A percentile compares a stretch with the other conserved stretches of the same genome.
Evolutionary conservation across 1,284 basidiomycete species (phyloP).

Genomic region (Leccinum fuscescens): DNA sequence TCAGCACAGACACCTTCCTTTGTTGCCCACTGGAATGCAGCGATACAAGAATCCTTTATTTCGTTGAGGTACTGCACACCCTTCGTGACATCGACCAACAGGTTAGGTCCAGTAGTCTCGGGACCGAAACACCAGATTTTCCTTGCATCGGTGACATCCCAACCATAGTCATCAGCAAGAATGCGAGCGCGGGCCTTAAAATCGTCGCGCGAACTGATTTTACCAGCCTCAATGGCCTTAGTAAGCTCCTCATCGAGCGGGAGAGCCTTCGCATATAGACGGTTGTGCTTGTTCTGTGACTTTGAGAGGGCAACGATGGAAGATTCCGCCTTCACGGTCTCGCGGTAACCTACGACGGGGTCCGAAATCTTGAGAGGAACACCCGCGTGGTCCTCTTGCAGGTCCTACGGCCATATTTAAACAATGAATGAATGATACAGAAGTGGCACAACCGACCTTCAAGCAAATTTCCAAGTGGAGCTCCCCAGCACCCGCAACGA

Average conservation of each 20-base stretch:
- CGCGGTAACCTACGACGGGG: constrained; percentile 97
- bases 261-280: constrained; percentile 91
- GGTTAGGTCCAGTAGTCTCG: constrained; percentile 95
- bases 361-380: constrained; percentile 99
- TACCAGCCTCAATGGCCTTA: constrained; percentile 88
- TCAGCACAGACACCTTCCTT: constrained; percentile 97
- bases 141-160: constrained; percentile 99
- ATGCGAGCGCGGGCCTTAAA: constrained; percentile 95
- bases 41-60: constrained; percentile 99
- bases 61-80: constrained; percentile 98
- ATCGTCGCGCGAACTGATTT: constrained; percentile 91
- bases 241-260: constrained; percentile 95
- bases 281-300: constrained; percentile 99
- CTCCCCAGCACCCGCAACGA: constrained; percentile 99
- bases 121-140: constrained; percentile 99
- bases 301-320: constrained; percentile 97
- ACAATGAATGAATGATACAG: background rate
- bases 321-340: constrained; percentile 96
- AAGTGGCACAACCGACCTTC: constrained; percentile 58
- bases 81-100: constrained; percentile 98
- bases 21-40: constrained; percentile 99
- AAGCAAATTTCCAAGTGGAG: constrained; percentile 99
- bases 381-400: constrained; percentile 99
- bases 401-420: constrained; percentile 55
- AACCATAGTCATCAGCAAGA: constrained; percentile 94